Base-by-base conservation (phyloP, 495 filamentous ascomycete species). In the Penicillium lividum region DNA sequence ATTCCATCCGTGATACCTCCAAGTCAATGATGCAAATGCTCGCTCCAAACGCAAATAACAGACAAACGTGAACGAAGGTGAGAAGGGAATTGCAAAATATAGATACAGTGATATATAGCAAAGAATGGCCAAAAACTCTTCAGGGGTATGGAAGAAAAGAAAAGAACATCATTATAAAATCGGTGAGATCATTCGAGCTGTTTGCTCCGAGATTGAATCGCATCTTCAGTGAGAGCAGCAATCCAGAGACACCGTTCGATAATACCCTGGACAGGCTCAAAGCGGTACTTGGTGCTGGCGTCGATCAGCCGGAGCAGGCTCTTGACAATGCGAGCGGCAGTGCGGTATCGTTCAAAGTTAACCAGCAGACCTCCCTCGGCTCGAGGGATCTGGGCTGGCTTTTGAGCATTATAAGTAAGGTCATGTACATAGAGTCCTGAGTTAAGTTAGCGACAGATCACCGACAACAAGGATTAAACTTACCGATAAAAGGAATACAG, bases 241-340 rank as follows among this genome's bases (percentile, higher is more conserved):
- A 99, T 92, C 95, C 95, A 99, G 50, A 99, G 81, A 73, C 93
- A 98, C 62, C 90, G 84, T 72, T 95, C 91, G 30, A 92, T 86
- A 50, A 96, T 84, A 40, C 91, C 90, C 48, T 92, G 90, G 45
- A 97, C 87, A 7, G 92, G 86, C 64, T 90, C 83, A 61, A 97
- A 94, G 9, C 80, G 78, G 66, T 98, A 98, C 57, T 92, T 87
- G 28, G 87, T 87, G 71, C 92, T 97, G n/a, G 91, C 89, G 67
- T 98, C 94, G 34, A 98, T 86, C 33, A 97, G 74, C 29, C 93
- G 83, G 50, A 97, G 81, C 47, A 99, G 79, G 63, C 86, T 93
- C 79, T 99, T 98, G 57, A 98, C 90, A 57, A 98, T 91, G n/a
- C 84, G 82, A 3, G 95, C 95, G 28, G 92, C 86, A 16, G 89